Base-by-base conservation (phyloP, 805 yeast genomes). In the Candida stauntonica region DNA sequence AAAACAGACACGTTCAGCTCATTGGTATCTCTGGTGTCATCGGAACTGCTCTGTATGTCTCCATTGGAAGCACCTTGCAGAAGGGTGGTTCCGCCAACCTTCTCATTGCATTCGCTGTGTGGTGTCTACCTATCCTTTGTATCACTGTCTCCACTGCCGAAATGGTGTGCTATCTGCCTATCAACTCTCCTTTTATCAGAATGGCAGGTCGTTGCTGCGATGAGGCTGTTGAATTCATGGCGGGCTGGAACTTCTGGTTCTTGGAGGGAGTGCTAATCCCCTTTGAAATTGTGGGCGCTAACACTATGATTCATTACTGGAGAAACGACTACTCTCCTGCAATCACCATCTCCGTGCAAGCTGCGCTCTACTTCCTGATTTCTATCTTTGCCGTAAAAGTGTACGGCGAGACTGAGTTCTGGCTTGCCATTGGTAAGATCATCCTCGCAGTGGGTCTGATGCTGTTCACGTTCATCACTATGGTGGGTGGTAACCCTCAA, bases 401-500 rank as follows among this genome's bases (percentile, higher is more conserved):
- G 45, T 86, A 81, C 51, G 96, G 96, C 23, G 95, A 86, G 56
- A 68, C 79, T 17, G 95, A 86, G 60, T 87, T 86, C 54, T 79
- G 83, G 81, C 63, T 86, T 16, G 76, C 89, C 2, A 66, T 85
- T 20, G 81, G 85, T 34, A 86, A 86, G 54, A 75, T 86, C 39
- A 46, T 85, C 5, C 66, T 86, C 33, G 87, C 89, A 12, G 57
- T 80, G n/a, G 95, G 93, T 2, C 66, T 86, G 33, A 72, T 86
- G 42, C 52, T 81, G 19, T 86, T 82, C 60, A 84, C 93, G 2
- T 81, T 86, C 50, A 57, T 85, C 38, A 79, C 88, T 5, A 86
- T 86, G 94, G 75, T 82, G 26, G 95, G 95, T 21, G 96, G 95
- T 19, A 86, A 86, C 57, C 95, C 95, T 1, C 58, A 67, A 29